Conservation (phyloP, 2,329 filamentous ascomycete species). For the Lecanicillium sp. region DNA sequence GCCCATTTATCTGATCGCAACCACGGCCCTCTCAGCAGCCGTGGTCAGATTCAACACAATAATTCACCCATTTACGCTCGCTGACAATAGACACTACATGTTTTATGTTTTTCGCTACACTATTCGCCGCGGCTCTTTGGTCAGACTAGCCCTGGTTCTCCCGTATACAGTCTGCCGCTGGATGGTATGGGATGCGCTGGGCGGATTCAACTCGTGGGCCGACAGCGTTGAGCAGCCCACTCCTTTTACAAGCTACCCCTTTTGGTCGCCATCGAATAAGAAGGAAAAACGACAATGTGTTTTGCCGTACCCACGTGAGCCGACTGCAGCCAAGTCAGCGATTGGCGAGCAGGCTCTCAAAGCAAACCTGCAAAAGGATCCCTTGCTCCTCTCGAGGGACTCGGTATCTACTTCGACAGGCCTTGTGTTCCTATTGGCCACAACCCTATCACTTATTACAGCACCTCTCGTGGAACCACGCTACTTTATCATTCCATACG, state of each 20-base stretch:
- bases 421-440: constrained; percentile 57
- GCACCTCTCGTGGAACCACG: constrained; percentile 90
- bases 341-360: constrained; percentile 11
- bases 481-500: constrained; percentile 93
- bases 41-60: constrained; percentile 80
- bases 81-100: constrained; percentile 94
- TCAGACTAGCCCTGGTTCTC: constrained; percentile 61
- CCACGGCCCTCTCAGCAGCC: constrained; percentile 27
- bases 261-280: constrained; percentile 12
- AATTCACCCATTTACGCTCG: constrained; percentile 89
- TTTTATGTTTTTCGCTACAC: constrained; percentile 92
- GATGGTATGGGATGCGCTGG: constrained; percentile 58
- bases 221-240: constrained; percentile 1
- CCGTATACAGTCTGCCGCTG: constrained; percentile 66
- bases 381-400: constrained; percentile 18
- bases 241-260: constrained; percentile 22
- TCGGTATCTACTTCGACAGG: constrained; percentile 40
- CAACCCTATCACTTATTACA: constrained; percentile 71
- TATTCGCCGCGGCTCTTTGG: constrained; percentile 54
- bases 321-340: constrained; percentile 3
- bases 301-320: constrained; percentile 6
- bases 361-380: constrained; percentile 16
- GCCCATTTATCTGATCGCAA: constrained; percentile 25
- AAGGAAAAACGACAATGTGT: not conserved
- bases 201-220: constrained; percentile 27